phyloP scores from a whole-genome alignment of 1,139 yeast species.

The Saccharomyces hybrid region DNA sequence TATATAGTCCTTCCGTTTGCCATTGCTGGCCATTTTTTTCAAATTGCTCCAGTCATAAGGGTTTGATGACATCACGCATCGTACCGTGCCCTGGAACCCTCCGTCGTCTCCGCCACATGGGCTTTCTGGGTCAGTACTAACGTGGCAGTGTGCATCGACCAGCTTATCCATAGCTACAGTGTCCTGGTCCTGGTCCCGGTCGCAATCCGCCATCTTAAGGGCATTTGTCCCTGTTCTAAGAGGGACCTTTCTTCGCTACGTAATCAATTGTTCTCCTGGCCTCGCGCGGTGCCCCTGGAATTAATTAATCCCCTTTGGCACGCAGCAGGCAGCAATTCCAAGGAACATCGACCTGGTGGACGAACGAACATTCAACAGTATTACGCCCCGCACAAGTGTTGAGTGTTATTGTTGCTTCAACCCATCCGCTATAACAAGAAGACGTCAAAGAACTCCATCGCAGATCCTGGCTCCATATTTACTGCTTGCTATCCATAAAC shows the following conservation, averaged over 20 bases:
- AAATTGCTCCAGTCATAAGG: slow-evolving; percentile 41
- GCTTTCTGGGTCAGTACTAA: slow-evolving; percentile 27
- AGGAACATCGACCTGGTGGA: neutral
- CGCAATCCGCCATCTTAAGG: too few species aligned
- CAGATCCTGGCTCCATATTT: neutral
- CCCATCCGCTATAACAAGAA: neutral
- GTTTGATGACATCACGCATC: slow-evolving; percentile 51
- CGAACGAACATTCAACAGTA: neutral
- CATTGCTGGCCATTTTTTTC: slow-evolving; percentile 30
- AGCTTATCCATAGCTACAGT: slow-evolving; percentile 10
- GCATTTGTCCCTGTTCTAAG: neutral
- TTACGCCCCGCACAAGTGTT: neutral
- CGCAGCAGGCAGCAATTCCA: neutral
- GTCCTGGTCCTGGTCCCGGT: too few species aligned
- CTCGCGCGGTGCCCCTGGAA: slow-evolving; percentile 5
- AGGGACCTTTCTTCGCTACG: neutral
- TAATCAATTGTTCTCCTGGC: slow-evolving; percentile 1
- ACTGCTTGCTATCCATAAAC: neutral
- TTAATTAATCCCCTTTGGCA: neutral
- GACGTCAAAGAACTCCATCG: neutral
- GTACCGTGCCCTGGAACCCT: slow-evolving; percentile 2
- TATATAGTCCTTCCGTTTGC: slow-evolving; percentile 29
- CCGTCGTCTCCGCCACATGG: neutral
- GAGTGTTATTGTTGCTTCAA: neutral
- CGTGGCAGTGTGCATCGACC: slow-evolving; percentile 63